phyloP scores from a whole-genome alignment of 2,329 filamentous ascomycete species.

The Microsporum ferrugineum region DNA sequence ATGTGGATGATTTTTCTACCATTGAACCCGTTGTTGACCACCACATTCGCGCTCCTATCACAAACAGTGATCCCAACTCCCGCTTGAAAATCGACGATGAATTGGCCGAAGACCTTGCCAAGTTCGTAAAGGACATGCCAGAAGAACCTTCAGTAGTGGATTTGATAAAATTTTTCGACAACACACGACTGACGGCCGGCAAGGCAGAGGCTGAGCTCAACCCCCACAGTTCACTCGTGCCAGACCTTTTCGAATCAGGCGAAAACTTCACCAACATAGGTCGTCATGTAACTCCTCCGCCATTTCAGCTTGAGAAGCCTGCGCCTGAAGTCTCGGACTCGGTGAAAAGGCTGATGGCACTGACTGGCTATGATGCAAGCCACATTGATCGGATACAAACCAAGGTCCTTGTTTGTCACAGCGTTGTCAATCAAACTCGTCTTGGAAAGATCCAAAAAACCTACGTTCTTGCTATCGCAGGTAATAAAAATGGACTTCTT shows the following conservation, averaged over 20 bases:
- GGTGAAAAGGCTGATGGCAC: conserved; percentile 41
- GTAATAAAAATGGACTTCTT: conserved; percentile 73
- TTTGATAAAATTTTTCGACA: conserved; percentile 35
- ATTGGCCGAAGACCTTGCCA: conserved; percentile 47
- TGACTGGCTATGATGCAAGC: conserved; percentile 41
- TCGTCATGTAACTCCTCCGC: conserved; percentile 16
- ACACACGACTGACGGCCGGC: conserved; percentile 40
- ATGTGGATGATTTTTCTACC: conserved; percentile 71
- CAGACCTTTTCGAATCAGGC: conserved; percentile 39
- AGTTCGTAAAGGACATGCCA: conserved; percentile 34
- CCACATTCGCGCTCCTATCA: conserved; percentile 41
- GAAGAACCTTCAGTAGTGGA: conserved; percentile 38
- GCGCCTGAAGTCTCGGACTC: conserved; percentile 13
- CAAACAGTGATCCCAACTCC: conserved; percentile 45
- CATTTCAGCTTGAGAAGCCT: conserved; percentile 20
- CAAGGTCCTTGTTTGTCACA: conserved; percentile 63
- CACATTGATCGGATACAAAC: conserved; percentile 43
- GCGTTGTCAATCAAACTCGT: conserved; percentile 84
- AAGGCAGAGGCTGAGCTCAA: conserved; percentile 41
- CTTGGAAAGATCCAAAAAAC: conserved; percentile 78
- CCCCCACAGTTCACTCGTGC: conserved; percentile 40
- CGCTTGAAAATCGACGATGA: conserved; percentile 53
- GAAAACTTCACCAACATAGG: conserved; percentile 22
- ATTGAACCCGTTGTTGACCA: conserved; percentile 70
- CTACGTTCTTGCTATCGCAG: conserved; percentile 70